Base-by-base conservation (phyloP, 257 asterid genomes). In the Thymus mandschuricus region DNA sequence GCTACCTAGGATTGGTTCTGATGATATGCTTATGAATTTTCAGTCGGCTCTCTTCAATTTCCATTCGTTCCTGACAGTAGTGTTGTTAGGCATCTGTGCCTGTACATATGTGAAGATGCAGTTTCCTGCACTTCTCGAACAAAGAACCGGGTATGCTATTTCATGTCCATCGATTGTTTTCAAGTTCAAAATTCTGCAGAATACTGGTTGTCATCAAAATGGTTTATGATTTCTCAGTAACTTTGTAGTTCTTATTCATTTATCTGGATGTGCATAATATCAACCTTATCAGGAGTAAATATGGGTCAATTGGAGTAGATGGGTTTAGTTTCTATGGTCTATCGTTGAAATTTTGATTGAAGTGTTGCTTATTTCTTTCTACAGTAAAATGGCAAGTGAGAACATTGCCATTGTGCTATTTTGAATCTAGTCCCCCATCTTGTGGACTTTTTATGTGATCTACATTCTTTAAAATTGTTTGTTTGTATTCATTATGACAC, bases 41-140 rank as follows among this genome's bases (percentile, higher is more conserved):
- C 96, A 92, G 97, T 82, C 86, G 4, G 84, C 96, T 0, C 88
- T 89, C 58, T 92, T 92, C 97, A 92, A 92, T 84, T 90, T 90
- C 83, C 96, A 88, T 72, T 92, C 98, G 5, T 92, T 92, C 85
- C 90, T 92, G 68, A 88, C 95, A 4, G 97, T 90, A 11, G 97
- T 90, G 79, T 76, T 87, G 81, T 81, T 92, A 46, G 98, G 97
- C 74, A 87, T 92, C 56, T 92, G 97, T 85, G 88, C 95, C 60
- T 92, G 98, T 87, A 87, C 98, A 30, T 90, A 79, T 73, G 86
- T 92, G 79, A 90, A 92, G 92, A 83, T 90, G 74, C 95, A 92
- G 59, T 92, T 90, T 77, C 88, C 97, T 41, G 97, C 96, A 30
- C 96, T 92, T 79, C 95, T 88, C 59, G 96, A 92, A 80, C 96